Percentiles rank a stretch among this genome's conserved stretches.
These are phyloP conservation scores for Tuber magnatum DNA, from an alignment of 495 filamentous ascomycete genomes.

Conservation along the genomic window DNA sequence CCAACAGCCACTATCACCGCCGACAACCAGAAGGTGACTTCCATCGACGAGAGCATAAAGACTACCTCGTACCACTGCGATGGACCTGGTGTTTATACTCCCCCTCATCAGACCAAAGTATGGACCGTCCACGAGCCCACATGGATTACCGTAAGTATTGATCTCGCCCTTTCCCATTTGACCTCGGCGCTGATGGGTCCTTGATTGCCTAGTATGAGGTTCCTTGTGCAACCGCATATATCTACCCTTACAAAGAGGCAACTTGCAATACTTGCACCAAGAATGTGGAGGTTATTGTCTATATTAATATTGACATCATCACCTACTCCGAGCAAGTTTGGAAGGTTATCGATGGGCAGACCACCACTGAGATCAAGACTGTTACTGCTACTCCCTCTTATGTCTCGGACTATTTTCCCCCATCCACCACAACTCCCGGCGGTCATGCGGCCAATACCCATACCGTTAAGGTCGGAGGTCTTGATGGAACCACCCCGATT, in stretches of 20 bases:
- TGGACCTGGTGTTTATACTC: slow-evolving; percentile 5
- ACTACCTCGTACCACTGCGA: slow-evolving; percentile 5
- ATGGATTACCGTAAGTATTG: slow-evolving; percentile 13
- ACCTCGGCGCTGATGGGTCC: background rate
- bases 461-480: slow-evolving; percentile 36
- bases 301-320: slow-evolving; percentile 8
- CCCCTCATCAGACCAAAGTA: slow-evolving; percentile 10
- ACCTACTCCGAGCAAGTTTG: background rate
- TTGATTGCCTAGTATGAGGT: slow-evolving; percentile 10
- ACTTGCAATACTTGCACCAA: background rate
- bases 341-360: background rate
- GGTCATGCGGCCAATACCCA: slow-evolving; percentile 11
- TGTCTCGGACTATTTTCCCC: background rate
- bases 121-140: slow-evolving; percentile 14
- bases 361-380: background rate
- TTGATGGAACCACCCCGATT: slow-evolving; percentile 37
- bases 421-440: background rate
- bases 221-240: slow-evolving; percentile 8
- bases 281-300: slow-evolving; percentile 7
- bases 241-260: slow-evolving; percentile 1
- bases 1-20: slow-evolving; percentile 5
- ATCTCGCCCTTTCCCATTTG: background rate
- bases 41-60: slow-evolving; percentile 1
- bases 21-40: slow-evolving; percentile 5
- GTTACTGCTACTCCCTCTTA: slow-evolving; percentile 7